Evolutionary conservation across 2,329 filamentous ascomycete genomes (phyloP).

Genomic region (Aspergillus chevalieri): DNA sequence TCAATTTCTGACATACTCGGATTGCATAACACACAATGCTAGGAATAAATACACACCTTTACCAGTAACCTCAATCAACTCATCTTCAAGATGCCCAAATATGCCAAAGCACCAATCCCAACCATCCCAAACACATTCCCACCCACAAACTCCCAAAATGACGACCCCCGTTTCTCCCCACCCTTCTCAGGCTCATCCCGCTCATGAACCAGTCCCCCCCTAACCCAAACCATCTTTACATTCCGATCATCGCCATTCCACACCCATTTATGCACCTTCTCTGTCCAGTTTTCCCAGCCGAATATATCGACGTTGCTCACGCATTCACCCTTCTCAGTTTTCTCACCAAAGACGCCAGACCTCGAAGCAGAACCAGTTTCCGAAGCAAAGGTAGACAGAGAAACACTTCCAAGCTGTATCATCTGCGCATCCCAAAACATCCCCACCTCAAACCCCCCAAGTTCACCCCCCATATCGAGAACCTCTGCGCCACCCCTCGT

Average conservation of each 20-base stretch:
- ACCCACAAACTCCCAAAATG: not conserved
- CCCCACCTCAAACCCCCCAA: conserved; percentile 79
- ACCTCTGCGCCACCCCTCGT: conserved; percentile 83
- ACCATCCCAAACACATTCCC: not conserved
- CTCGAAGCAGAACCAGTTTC: too few relatives aligned
- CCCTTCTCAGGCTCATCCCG: conserved; percentile 3
- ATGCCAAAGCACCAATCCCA: conserved; percentile 3
- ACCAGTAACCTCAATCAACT: not conserved
- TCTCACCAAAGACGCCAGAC: conserved; percentile 6
- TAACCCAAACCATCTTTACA: conserved; percentile 82
- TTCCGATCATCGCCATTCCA: conserved; percentile 92
- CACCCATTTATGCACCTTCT: conserved; percentile 87
- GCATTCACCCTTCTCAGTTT: conserved; percentile 30
- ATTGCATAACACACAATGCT: too few relatives aligned
- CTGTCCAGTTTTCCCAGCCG: conserved; percentile 83
- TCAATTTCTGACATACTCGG: too few relatives aligned
- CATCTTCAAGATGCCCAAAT: not conserved
- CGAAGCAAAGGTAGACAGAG: not conserved
- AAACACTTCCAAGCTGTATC: conserved; percentile 55
- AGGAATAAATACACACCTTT: not conserved
- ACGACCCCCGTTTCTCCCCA: not conserved
- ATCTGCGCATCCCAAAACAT: conserved; percentile 91
- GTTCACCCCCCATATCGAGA: conserved; percentile 62
- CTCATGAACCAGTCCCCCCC: conserved; percentile 69
- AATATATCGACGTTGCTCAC: conserved; percentile 76